phyloP scores from a whole-genome alignment of 108 stramenopile genomes.

The Phaeodactylum tricornutum region DNA sequence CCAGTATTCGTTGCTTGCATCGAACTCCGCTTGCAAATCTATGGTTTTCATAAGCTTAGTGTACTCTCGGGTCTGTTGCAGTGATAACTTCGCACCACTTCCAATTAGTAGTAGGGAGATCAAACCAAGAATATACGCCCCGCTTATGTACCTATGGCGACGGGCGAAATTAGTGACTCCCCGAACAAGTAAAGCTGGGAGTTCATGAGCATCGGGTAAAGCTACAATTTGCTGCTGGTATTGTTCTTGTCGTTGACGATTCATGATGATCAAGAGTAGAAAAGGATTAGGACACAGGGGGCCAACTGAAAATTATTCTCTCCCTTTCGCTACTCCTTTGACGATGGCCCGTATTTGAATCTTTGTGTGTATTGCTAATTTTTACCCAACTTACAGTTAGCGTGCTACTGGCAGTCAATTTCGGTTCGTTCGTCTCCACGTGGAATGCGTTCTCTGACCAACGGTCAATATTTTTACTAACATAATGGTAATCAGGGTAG shows the following conservation, averaged over 20 bases:
- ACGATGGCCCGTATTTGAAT: no score
- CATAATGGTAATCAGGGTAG: no score
- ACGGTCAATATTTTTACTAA: no score
- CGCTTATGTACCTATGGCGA: constrained; percentile 56
- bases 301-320: no score
- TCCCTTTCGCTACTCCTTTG: no score
- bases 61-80: constrained; percentile 55
- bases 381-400: no score
- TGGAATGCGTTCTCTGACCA: no score
- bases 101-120: constrained; percentile 47
- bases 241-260: constrained; percentile 5
- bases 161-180: constrained; percentile 35
- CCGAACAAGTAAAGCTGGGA: constrained; percentile 27
- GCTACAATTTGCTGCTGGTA: constrained; percentile 5
- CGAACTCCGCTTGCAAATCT: constrained; percentile 69
- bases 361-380: no score
- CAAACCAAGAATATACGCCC: constrained; percentile 61
- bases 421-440: no score
- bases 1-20: constrained; percentile 46
- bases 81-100: constrained; percentile 50
- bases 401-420: no score
- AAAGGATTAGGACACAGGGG: no score
- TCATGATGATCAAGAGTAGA: no score
- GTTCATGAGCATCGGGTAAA: constrained; percentile 33
- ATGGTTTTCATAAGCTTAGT: constrained; percentile 71